Conservation (phyloP, 2,329 filamentous ascomycete genomes). For the Leptographium lundbergii region DNA sequence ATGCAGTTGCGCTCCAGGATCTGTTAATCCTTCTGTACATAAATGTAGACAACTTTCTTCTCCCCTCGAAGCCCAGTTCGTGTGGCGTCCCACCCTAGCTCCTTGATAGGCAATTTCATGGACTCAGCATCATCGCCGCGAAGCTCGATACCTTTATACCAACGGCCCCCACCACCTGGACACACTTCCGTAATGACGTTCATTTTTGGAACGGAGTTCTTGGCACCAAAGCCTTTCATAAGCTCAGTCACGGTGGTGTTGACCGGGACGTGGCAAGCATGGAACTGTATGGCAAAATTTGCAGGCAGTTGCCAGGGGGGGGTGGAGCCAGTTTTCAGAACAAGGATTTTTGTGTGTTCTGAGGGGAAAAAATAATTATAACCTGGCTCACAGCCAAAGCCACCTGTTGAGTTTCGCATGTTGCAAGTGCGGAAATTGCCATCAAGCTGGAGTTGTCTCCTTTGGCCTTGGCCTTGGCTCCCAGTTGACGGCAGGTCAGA, state of each 20-base stretch:
- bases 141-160: slow-evolving; percentile 44
- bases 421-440: slow-evolving; percentile 36
- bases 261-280: slow-evolving; percentile 38
- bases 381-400: slow-evolving; percentile 45
- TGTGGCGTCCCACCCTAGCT: slow-evolving; percentile 45
- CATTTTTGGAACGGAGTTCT: slow-evolving; percentile 34
- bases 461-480: neutral
- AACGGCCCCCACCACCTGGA: slow-evolving; percentile 41
- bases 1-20: slow-evolving; percentile 4
- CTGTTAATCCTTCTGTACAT: slow-evolving; percentile 38
- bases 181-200: slow-evolving; percentile 46
- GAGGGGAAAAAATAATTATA: slow-evolving; percentile 51
- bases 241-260: slow-evolving; percentile 42
- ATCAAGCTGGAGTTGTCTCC: slow-evolving; percentile 27
- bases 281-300: slow-evolving; percentile 30
- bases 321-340: slow-evolving; percentile 33
- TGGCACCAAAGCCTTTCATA: slow-evolving; percentile 44
- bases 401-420: slow-evolving; percentile 44
- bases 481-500: neutral
- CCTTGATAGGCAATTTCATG: slow-evolving; percentile 35
- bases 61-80: slow-evolving; percentile 33
- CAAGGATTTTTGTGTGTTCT: slow-evolving; percentile 46
- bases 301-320: slow-evolving; percentile 40
- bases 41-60: slow-evolving; percentile 47
- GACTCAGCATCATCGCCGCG: slow-evolving; percentile 34